Conservation (phyloP, 2,329 filamentous ascomycete genomes). For the Macrophomina phaseolina region DNA sequence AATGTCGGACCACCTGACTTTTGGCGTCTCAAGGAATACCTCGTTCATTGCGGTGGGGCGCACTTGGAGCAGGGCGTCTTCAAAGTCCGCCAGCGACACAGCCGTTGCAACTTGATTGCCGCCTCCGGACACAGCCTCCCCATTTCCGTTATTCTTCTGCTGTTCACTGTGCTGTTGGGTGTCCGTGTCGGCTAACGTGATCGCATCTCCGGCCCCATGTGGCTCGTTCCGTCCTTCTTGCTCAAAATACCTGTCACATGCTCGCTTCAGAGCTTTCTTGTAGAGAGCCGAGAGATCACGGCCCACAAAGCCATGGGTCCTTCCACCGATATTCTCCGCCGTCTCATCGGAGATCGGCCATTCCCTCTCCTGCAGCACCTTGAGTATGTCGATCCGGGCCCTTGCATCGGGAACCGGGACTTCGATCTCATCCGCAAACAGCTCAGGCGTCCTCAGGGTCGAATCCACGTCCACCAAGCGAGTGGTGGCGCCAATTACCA, state of each 20-base stretch:
- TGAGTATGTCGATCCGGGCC: constrained; percentile 76
- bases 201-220: neutral
- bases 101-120: constrained; percentile 30
- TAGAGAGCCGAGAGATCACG: constrained; percentile 72
- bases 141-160: neutral
- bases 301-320: constrained; percentile 87
- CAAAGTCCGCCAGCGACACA: constrained; percentile 58
- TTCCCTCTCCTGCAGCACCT: constrained; percentile 39
- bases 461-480: constrained; percentile 75
- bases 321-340: constrained; percentile 68
- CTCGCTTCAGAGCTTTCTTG: constrained; percentile 26
- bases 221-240: neutral
- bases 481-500: constrained; percentile 78
- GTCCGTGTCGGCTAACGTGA: constrained; percentile 2
- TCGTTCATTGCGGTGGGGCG: constrained; percentile 86
- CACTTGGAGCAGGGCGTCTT: constrained; percentile 70
- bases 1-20: constrained; percentile 84
- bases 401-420: constrained; percentile 76
- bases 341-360: constrained; percentile 50
- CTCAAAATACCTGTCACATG: constrained; percentile 15
- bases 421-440: constrained; percentile 71
- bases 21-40: constrained; percentile 85
- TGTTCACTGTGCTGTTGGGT: neutral
- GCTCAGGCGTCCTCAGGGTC: constrained; percentile 67
- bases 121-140: neutral